Percentiles rank a stretch among this genome's conserved stretches.
phyloP scores from a whole-genome alignment of 208 protist genomes.

The Leishmania amazonensis region DNA sequence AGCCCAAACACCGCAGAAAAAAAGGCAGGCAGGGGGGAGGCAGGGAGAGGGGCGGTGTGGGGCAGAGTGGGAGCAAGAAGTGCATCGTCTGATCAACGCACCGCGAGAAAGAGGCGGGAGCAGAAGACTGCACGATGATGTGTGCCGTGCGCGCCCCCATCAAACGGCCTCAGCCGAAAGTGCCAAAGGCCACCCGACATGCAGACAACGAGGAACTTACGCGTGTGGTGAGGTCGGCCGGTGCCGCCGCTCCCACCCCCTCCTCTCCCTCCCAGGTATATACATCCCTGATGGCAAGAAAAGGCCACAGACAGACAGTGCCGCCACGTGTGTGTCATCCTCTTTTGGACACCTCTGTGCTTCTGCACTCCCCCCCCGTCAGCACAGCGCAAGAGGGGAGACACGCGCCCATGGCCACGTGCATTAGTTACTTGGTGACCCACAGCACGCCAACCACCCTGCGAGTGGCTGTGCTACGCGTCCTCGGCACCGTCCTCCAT shows the following conservation, averaged over 20 bases:
- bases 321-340: neutral
- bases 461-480: neutral
- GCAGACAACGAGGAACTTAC: neutral
- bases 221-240: neutral
- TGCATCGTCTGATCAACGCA: neutral
- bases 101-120: neutral
- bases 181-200: neutral
- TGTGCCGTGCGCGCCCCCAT: neutral
- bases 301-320: neutral
- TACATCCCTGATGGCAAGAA: conserved; percentile 1
- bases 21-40: neutral
- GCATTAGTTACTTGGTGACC: neutral
- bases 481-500: conserved; percentile 33
- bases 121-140: neutral
- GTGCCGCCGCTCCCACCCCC: neutral
- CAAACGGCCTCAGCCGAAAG: neutral
- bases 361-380: neutral
- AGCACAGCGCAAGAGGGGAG: neutral
- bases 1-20: neutral
- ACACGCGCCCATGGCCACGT: neutral
- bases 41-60: neutral
- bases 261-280: neutral
- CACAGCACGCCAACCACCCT: neutral
- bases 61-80: neutral
- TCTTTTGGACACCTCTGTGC: neutral